Evolutionary conservation across 2,329 filamentous ascomycete genomes (phyloP), one percentile per base, ranked within the genome.

Genomic region (Paraconiothyrium brasiliense): DNA sequence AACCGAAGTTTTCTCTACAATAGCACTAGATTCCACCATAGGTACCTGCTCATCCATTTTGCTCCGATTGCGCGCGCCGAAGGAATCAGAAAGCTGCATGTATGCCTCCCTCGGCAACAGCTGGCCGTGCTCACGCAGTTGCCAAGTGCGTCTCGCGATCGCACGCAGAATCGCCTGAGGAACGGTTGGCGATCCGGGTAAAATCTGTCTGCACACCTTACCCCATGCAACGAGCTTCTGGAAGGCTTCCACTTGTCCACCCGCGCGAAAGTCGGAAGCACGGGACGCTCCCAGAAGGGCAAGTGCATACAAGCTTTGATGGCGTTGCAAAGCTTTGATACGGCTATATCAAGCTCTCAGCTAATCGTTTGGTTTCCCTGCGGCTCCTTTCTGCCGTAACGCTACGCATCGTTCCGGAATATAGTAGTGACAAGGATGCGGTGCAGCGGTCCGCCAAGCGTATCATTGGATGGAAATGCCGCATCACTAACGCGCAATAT

Each of bases 251-350:
- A 39, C 32, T 20, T 47, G 20, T 37, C 48, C 20, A 44, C 27
- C 9, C 47, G 20, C 10, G 27, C 37, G 27, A n/a, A 11, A 35
- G 10, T 37, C 54, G 46, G 24, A 39, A 22, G 41, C 22, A 48
- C 52, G 37, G 46, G 48, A 35, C 30, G 37, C 27, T 47, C 52
- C 58, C 58, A 57, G 54, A 56, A 50, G 43, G 54, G 24, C 30
- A 58, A 60, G 61, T 27, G 57, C 48, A 32, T 5, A 57, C 46
- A 61, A 61, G 59, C 59, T 61, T 61, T 52, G 52, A 60, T 60
- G 58, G 58, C 51, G 56, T 54, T 44, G 55, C 48, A 52, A 60
- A 60, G 58, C 58, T 54, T 60, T 60, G 52, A 57, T 57, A 54
- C 39, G 46, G 41, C 57, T 59, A 48, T 44, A 63, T 60, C 60